Evolutionary conservation across 2,329 filamentous ascomycete species (phyloP).

Genomic region (Hypoxylon sp.): DNA sequence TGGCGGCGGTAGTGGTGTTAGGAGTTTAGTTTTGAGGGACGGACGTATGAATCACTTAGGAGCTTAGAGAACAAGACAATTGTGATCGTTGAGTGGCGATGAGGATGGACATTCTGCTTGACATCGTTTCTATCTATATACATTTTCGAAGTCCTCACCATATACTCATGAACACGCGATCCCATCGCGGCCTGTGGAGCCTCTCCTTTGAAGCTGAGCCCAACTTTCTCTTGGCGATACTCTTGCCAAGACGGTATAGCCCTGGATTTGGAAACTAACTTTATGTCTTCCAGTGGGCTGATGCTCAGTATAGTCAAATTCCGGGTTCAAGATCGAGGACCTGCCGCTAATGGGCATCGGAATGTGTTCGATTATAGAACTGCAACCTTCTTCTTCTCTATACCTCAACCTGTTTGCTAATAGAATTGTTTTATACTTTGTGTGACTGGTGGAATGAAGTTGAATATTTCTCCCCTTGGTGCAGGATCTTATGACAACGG

Average conservation of each 20-base stretch:
- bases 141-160: background rate
- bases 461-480: background rate
- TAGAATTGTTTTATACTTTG: background rate
- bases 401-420: background rate
- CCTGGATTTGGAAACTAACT: slow-evolving; percentile 19
- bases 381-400: background rate
- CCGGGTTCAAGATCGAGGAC: background rate
- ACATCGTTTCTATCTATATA: slow-evolving; percentile 8
- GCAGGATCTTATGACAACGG: background rate
- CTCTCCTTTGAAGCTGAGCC: slow-evolving; percentile 4
- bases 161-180: slow-evolving; percentile 8
- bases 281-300: background rate
- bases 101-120: slow-evolving; percentile 7
- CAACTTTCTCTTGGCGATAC: slow-evolving; percentile 16
- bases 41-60: no score
- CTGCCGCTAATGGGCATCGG: slow-evolving; percentile 3
- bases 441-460: background rate
- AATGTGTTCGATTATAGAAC: background rate
- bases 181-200: slow-evolving; percentile 15
- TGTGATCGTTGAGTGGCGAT: background rate
- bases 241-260: slow-evolving; percentile 37
- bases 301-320: slow-evolving; percentile 17
- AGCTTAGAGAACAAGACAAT: background rate
- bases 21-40: background rate
- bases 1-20: slow-evolving; percentile 17